Base-by-base conservation (phyloP, 2,329 filamentous ascomycete species). In the Sporothrix globosa region DNA sequence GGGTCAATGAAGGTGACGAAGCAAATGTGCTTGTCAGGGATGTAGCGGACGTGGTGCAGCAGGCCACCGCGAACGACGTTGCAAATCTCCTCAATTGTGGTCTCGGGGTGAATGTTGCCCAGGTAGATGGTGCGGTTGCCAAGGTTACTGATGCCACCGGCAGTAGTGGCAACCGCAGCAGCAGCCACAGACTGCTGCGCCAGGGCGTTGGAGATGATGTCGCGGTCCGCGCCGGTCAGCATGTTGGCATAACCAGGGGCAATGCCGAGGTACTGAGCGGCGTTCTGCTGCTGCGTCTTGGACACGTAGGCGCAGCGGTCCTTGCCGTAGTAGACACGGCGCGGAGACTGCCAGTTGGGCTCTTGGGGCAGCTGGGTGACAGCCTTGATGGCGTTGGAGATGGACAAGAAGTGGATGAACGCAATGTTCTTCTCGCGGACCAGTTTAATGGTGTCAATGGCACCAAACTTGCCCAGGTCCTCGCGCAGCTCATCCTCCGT, bases 1-100 rank as follows among this genome's bases (percentile, higher is more conserved):
- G 96, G 96, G 78, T 99, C 96, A 80, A 99, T 98, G 82, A 99
- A 99, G 1, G 96, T 99, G 70, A 99, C 96, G 78, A 99, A 99
- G 85, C 96, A 99, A 76, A 99, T 99, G 82, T 99, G 96, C 88
- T 99, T 99, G 84, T 99, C 96, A 7, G 96, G 96, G 76, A 99
- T 99, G 82, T 98, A 99, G 76, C 96, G 93, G 80, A 99, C 97
- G 81, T 99, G 96, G 81, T 99, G 96, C 76, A 99, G 86, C 74
- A 99, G 87, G 76, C 96, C 96, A 71, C 96, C 96, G 74, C 96
- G 90, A 68, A 99, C 96, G 70, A 99, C 96, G 78, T 99, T 99
- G 87, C 96, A 99, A 79, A 99, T 99, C 83, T 99, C 96, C 83
- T 99, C 96, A 76, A 98, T 97, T 1, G 95, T 98, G 1, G 96